These are phyloP conservation scores for Kwoniella botswanensis DNA, from an alignment of 768 basidiomycete species.

Conservation along the genomic window DNA sequence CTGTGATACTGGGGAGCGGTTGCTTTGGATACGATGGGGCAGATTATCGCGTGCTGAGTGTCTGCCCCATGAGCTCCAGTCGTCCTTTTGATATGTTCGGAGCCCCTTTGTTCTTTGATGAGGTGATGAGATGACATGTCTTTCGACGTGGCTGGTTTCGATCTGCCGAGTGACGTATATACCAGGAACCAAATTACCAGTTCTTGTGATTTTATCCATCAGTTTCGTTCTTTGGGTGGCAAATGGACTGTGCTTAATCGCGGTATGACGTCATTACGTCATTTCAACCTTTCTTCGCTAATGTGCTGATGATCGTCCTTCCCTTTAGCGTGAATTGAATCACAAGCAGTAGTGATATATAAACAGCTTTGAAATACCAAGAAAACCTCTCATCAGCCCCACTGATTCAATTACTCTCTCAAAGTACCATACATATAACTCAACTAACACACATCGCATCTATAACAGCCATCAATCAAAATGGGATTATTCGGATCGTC, in stretches of 20 bases:
- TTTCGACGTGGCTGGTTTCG: background rate
- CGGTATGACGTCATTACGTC: constrained; percentile 32
- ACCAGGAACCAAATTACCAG: background rate
- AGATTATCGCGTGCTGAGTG: too few relatives aligned
- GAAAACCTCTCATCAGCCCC: background rate
- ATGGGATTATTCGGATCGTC: constrained; percentile 53
- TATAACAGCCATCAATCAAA: constrained; percentile 6
- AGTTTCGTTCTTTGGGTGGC: constrained; percentile 1
- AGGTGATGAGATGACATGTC: background rate
- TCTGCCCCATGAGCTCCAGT: too few relatives aligned
- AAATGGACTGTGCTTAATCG: too few relatives aligned
- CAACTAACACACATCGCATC: background rate
- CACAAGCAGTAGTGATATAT: background rate
- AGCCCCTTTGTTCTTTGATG: too few relatives aligned
- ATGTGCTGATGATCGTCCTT: constrained; percentile 3
- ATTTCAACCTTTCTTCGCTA: background rate
- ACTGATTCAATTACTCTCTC: background rate
- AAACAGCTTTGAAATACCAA: background rate
- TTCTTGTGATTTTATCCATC: background rate
- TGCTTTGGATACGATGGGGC: too few relatives aligned
- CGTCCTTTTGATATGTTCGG: too few relatives aligned
- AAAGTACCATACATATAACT: background rate
- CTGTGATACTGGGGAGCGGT: too few relatives aligned
- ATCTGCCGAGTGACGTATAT: background rate
- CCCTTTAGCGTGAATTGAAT: constrained; percentile 3